A percentile compares a stretch with the other conserved stretches of the same genome.
phyloP scores from a whole-genome alignment of 1,284 basidiomycete genomes.

The Papiliotrema fonsecae region DNA sequence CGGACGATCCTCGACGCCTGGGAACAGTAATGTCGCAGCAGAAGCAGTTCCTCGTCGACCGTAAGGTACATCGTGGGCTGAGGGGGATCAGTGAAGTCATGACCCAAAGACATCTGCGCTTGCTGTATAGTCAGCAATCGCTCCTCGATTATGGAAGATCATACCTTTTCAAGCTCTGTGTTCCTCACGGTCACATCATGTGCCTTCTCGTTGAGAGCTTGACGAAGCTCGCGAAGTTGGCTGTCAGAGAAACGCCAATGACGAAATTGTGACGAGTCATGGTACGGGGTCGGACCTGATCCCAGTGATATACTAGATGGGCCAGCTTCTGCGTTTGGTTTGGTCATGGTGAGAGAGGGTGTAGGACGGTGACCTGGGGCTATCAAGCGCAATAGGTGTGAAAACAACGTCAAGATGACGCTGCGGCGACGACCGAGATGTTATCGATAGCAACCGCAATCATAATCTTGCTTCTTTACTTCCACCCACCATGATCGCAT shows the following conservation, averaged over 20 bases:
- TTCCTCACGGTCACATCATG: conserved; percentile 68
- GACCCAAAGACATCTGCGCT: conserved; percentile 27
- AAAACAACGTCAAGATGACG: too few species aligned
- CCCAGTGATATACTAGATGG: conserved; percentile 1
- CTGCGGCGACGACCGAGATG: too few species aligned
- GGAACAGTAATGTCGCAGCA: conserved; percentile 83
- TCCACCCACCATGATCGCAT: too few species aligned
- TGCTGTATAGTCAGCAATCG: conserved; percentile 15
- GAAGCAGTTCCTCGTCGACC: conserved; percentile 76
- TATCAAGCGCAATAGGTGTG: too few species aligned
- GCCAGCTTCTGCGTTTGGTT: conserved; percentile 3
- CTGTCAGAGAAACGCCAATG: conserved; percentile 81
- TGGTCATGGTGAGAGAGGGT: background rate
- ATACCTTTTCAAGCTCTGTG: conserved; percentile 74
- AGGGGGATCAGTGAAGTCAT: conserved; percentile 23
- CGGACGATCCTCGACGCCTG: conserved; percentile 82
- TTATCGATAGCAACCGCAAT: too few species aligned
- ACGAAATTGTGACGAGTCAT: conserved; percentile 76
- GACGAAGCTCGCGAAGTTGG: conserved; percentile 58
- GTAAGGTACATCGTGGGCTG: conserved; percentile 58
- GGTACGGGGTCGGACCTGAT: conserved; percentile 55
- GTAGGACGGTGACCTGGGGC: too few species aligned
- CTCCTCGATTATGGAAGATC: conserved; percentile 11
- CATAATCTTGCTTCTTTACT: too few species aligned
- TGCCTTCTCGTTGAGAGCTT: conserved; percentile 65